A percentile compares a stretch with the other conserved stretches of the same genome.
Evolutionary conservation across 2,329 filamentous ascomycete species (phyloP).

Genomic region (Colletotrichum musicola): DNA sequence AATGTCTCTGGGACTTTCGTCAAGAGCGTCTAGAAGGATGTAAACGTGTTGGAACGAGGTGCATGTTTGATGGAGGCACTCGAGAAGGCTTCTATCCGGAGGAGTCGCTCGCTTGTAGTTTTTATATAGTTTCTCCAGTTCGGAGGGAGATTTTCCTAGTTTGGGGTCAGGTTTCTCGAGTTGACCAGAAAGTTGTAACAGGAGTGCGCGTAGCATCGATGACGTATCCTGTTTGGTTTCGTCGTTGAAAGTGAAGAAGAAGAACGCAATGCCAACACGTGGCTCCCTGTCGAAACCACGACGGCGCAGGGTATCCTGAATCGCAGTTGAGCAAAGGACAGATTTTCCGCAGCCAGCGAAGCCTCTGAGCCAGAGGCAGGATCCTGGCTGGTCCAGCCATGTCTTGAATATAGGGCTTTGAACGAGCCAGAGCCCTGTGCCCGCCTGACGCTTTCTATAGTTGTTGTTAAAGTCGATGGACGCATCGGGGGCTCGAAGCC

Average conservation of each 20-base stretch:
- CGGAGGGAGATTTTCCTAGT: too few relatives aligned
- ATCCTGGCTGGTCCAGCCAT: conserved; percentile 45
- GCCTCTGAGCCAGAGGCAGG: conserved; percentile 55
- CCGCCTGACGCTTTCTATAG: conserved; percentile 45
- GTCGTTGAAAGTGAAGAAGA: conserved; percentile 57
- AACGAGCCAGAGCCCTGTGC: conserved; percentile 52
- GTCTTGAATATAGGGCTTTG: conserved; percentile 38
- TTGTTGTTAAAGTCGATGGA: conserved; percentile 49
- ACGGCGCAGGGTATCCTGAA: conserved; percentile 45
- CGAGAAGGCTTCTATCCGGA: neutral
- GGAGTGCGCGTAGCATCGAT: conserved; percentile 48
- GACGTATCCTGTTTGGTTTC: conserved; percentile 46
- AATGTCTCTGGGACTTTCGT: neutral
- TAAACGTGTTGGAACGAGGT: neutral
- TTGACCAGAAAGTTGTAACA: conserved; percentile 49
- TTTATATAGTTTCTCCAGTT: neutral
- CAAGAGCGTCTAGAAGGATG: fast-evolving
- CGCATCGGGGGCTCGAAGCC: conserved; percentile 53
- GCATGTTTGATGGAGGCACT: neutral
- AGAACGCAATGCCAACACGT: conserved; percentile 49
- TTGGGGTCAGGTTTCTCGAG: neutral
- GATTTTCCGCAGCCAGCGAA: conserved; percentile 56
- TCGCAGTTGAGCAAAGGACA: conserved; percentile 51
- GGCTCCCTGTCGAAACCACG: conserved; percentile 34
- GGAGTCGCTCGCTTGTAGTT: neutral